Percentiles rank a stretch among this genome's conserved stretches.
Evolutionary conservation across 2,329 filamentous ascomycete genomes (phyloP).

Genomic region (Periglandula ipomoeae): DNA sequence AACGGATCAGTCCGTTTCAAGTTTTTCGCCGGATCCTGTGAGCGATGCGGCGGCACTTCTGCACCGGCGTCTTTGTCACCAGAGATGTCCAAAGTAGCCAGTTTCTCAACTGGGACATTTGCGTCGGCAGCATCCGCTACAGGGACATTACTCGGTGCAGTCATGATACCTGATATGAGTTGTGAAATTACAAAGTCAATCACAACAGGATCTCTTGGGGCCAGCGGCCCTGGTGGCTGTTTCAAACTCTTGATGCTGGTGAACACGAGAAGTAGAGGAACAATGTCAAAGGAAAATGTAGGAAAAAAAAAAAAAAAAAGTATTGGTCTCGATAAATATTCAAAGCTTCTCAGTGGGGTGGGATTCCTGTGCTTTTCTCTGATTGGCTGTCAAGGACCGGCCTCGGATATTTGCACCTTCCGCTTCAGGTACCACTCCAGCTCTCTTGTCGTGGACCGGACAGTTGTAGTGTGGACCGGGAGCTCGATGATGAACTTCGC

Average conservation of each 20-base stretch:
- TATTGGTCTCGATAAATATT: conserved; percentile 1
- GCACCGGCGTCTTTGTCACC: background rate
- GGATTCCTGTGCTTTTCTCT: background rate
- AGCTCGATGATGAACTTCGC: background rate
- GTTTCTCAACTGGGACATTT: conserved; percentile 13
- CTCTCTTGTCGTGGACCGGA: background rate
- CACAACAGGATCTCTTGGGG: background rate
- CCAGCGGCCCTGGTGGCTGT: conserved; percentile 1
- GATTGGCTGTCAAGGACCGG: conserved; percentile 3
- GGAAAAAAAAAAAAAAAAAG: too few relatives aligned
- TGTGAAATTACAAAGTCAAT: background rate
- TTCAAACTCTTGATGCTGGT: background rate
- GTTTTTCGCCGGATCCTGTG: conserved; percentile 63
- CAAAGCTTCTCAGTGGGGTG: background rate
- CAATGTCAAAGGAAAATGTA: background rate
- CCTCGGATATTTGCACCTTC: conserved; percentile 6
- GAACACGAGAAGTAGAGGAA: background rate
- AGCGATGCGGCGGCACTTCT: conserved; percentile 49
- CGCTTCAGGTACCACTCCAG: background rate
- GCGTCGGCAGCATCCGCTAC: conserved; percentile 12
- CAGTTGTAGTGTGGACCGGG: background rate
- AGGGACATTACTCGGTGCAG: conserved; percentile 14
- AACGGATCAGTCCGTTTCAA: conserved; percentile 88
- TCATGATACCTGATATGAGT: conserved; percentile 1
- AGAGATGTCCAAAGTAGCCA: conserved; percentile 17